Percentiles rank a stretch among this genome's conserved stretches.
These are phyloP conservation scores for Fusarium sp. DNA, from an alignment of 2,329 filamentous ascomycete species.

Conservation along the genomic window DNA sequence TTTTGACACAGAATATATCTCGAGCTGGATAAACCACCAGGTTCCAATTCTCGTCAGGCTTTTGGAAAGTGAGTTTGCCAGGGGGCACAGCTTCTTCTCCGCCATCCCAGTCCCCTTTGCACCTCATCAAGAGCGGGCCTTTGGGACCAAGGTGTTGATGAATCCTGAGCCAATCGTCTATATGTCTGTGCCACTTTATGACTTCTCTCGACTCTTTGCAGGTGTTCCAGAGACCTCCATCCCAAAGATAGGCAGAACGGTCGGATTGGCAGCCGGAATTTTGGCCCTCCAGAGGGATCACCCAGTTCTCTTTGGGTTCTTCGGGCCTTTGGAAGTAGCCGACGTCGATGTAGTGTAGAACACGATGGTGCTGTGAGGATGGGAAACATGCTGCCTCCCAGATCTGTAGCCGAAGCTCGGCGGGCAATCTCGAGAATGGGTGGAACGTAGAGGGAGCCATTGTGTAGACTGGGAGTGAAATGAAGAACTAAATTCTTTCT, in stretches of 20 bases:
- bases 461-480: not conserved
- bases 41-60: too few species aligned
- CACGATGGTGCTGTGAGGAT: not conserved
- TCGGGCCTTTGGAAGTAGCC: too few species aligned
- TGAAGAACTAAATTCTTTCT: too few species aligned
- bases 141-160: too few species aligned
- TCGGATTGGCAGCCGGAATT: too few species aligned
- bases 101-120: too few species aligned
- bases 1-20: slow-evolving; percentile 14
- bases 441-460: not conserved
- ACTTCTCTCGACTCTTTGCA: slow-evolving; percentile 16
- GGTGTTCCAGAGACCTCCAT: slow-evolving; percentile 13
- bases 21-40: not conserved
- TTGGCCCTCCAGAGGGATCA: not conserved
- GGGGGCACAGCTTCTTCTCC: too few species aligned
- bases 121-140: fast-evolving
- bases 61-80: too few species aligned
- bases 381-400: not conserved
- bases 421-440: not conserved
- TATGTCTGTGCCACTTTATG: not conserved
- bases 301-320: too few species aligned
- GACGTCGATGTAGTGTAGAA: slow-evolving; percentile 5
- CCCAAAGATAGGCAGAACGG: slow-evolving; percentile 7
- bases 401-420: not conserved
- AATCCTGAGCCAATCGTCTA: too few species aligned